A percentile compares a stretch with the other conserved stretches of the same genome.
Conservation (phyloP, 2,329 filamentous ascomycete genomes). For the Cadophora malorum region DNA sequence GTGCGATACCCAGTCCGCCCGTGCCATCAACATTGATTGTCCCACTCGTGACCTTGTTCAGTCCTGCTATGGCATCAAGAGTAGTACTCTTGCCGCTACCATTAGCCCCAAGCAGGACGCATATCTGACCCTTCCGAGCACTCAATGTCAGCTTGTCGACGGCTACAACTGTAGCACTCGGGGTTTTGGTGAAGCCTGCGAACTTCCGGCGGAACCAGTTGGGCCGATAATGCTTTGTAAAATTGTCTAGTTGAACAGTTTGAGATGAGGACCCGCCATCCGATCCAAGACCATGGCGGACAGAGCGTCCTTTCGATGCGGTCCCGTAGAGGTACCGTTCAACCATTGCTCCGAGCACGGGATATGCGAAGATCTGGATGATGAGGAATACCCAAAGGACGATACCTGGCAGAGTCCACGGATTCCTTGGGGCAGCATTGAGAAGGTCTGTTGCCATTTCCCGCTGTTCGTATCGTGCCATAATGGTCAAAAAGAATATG, state of each 20-base stretch:
- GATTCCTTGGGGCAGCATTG: constrained; percentile 65
- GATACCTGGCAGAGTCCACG: constrained; percentile 75
- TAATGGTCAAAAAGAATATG: constrained; percentile 77
- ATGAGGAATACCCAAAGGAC: constrained; percentile 79
- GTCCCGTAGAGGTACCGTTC: constrained; percentile 81
- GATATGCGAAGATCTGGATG: constrained; percentile 80
- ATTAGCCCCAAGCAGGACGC: constrained; percentile 87
- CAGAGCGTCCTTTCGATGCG: constrained; percentile 65
- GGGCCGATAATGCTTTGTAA: constrained; percentile 81
- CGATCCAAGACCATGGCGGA: constrained; percentile 45
- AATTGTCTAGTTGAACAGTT: constrained; percentile 73
- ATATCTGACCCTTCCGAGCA: constrained; percentile 79
- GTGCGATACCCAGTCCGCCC: constrained; percentile 84
- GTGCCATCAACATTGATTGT: constrained; percentile 78
- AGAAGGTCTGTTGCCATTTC: constrained; percentile 65
- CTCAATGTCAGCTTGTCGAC: constrained; percentile 76
- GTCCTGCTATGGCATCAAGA: constrained; percentile 83
- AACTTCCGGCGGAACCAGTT: constrained; percentile 62
- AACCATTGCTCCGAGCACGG: constrained; percentile 74
- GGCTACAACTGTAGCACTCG: constrained; percentile 74
- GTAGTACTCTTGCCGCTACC: constrained; percentile 92
- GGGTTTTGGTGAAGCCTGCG: constrained; percentile 41
- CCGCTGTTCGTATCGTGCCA: constrained; percentile 77
- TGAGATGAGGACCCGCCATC: constrained; percentile 24
- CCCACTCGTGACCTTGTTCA: constrained; percentile 78